These are phyloP conservation scores for Floccularia luteovirens DNA, from an alignment of 768 basidiomycete genomes.

Conservation along the genomic window DNA sequence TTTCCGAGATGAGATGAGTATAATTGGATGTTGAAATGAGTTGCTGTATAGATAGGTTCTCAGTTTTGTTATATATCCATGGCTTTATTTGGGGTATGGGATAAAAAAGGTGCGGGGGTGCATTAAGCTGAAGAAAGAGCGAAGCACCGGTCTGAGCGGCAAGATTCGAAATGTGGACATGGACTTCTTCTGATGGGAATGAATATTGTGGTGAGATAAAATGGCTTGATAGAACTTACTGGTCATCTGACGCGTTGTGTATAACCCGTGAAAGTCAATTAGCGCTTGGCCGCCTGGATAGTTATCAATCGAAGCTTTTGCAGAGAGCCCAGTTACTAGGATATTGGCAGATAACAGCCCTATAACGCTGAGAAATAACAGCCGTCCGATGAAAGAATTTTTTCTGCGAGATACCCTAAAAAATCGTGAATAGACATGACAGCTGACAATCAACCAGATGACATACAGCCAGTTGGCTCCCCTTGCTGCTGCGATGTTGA, in stretches of 20 bases:
- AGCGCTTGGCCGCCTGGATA: conserved; percentile 89
- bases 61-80: conserved; percentile 84
- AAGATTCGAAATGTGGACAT: conserved; percentile 78
- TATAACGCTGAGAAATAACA: conserved; percentile 38
- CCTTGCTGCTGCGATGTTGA: conserved; percentile 75
- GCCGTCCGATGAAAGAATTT: conserved; percentile 31
- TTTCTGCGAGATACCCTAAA: conserved; percentile 42
- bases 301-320: conserved; percentile 58
- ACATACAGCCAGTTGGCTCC: conserved; percentile 60
- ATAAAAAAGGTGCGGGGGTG: conserved; percentile 37
- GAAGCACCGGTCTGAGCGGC: conserved; percentile 89
- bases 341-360: conserved; percentile 48
- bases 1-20: conserved; percentile 61
- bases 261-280: conserved; percentile 46
- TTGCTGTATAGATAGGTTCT: conserved; percentile 37
- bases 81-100: conserved; percentile 7
- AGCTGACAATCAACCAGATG: not conserved
- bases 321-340: conserved; percentile 41
- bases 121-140: conserved; percentile 70
- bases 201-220: too few relatives aligned
- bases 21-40: conserved; percentile 33
- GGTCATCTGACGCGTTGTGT: conserved; percentile 17
- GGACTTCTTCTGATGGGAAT: conserved; percentile 14
- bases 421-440: not conserved
- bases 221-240: conserved; percentile 7